Percentiles rank a stretch among this genome's conserved stretches.
Conservation (phyloP, 2,329 filamentous ascomycete genomes). For the Microsporum audouinii region DNA sequence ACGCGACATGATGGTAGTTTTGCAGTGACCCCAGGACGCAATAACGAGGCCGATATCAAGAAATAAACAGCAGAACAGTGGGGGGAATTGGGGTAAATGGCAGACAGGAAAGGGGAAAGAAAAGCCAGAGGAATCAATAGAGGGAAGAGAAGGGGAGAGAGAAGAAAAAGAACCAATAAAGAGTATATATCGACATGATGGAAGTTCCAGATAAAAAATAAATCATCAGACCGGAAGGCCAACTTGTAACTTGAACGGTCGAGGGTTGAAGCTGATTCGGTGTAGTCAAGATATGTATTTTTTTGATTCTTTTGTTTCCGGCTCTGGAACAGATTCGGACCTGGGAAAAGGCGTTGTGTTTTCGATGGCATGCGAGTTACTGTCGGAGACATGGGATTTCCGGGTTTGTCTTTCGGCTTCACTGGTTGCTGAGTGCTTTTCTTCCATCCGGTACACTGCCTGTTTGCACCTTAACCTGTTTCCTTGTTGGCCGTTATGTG, state of each 20-base stretch:
- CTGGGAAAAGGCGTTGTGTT: background rate
- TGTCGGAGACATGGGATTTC: background rate
- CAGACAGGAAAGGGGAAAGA: background rate
- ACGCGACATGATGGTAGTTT: background rate
- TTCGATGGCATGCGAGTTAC: background rate
- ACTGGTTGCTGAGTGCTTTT: background rate
- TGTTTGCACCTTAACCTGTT: constrained; percentile 4
- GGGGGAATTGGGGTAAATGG: constrained; percentile 9
- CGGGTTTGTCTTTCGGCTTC: background rate
- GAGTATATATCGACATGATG: constrained; percentile 3
- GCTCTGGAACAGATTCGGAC: background rate
- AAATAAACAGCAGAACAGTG: constrained; percentile 8
- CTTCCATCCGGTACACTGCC: background rate
- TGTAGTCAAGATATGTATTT: background rate
- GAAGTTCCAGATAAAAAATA: background rate
- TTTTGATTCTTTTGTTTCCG: background rate
- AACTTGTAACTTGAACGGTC: background rate
- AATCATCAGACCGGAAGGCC: constrained; percentile 1
- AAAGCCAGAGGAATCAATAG: background rate
- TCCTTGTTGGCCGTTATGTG: constrained; percentile 9
- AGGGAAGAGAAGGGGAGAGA: constrained; percentile 1
- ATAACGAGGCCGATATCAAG: constrained; percentile 8
- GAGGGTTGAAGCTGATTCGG: background rate
- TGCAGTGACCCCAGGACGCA: background rate
- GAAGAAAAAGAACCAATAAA: background rate